Evolutionary conservation across 23 red algal genomes (phyloP), one percentile per base, ranked within the genome.

Genomic region (Chondrus crispus): DNA sequence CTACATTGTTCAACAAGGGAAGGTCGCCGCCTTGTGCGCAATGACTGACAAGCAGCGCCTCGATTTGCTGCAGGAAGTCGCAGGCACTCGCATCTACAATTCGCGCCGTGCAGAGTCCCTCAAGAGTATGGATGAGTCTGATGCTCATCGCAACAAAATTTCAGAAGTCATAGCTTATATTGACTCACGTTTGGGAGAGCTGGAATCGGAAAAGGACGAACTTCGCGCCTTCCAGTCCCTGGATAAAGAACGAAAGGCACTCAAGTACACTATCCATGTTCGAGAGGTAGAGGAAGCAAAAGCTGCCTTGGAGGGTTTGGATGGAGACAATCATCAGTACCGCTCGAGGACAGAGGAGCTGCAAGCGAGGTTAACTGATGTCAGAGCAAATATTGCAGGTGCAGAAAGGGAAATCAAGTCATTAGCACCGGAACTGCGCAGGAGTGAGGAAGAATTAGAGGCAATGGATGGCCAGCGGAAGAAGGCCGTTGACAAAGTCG

Each of bases 1-100:
- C 60, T 99, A 99, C 83, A 99, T 99, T 51, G 94, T 99, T 19
- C 97, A 99, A 55, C 97, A 99, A 70, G 97, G 97, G 1, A 99
- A 96, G 85, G 92, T 99, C 5, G 91, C 97, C 32, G 92, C 97
- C 1, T 66, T 99, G 68, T 95, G 91, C 69, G 83, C 85, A 12
- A 99, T 99, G 97, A 84, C 89, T 52, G 94, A 99, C 41, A 85
- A 76, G 13, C 82, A 94, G 46, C 76, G 97, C 19, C 69, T 99
- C 8, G 87, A 95, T 8, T 80, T 99, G 30, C 69, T 99, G 51
- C 74, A 92, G 42, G 97, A 99, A 53, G 94, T 99, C 22, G 97
- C 97, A 45, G 97, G 97, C 28, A 99, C 97, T 6, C 80, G 97
- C 14, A 88, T 95, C 44, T 99, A 96, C 74, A 94, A 99, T 32